Base-by-base conservation (phyloP, 768 basidiomycete species). In the Sarcodon aspratus region DNA sequence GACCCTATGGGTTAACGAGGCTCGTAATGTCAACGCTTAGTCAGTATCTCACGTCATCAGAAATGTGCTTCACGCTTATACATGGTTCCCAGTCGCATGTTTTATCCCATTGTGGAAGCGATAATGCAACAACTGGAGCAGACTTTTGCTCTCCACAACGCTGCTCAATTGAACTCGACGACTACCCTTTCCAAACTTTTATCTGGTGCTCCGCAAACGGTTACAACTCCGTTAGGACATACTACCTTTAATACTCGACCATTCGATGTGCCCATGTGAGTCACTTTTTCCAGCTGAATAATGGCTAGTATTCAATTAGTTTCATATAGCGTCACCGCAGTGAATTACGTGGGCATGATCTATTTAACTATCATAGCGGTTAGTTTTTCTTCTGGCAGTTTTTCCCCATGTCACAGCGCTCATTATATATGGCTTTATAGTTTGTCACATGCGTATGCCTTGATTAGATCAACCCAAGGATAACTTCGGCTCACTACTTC, bases 1-100 rank as follows among this genome's bases (percentile, higher is more conserved):
- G 1, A 79, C 72, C 0, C 69, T 70, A 11, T 73, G 70, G 51
- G 66, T 59, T 1, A 66, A 64, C 0, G 69, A 72, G 52, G 80
- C 74, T 17, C 67, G 80, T 31, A 81, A 73, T 44, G 80, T 80
- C 52, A 76, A 74, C 51, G 72, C 69, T 13, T 82, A 68, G 81
- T 83, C 58, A 61, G 78, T 36, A 11, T 31, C 18, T 7, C 33
- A 6, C 37, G 6, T 27, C 15, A 44, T 51, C 27, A 34, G 36
- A 17, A 27, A 9, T n/a, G 7, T 27, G 9, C 33, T 46, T 47
- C 13, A 21, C 33, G 6, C 15, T 36, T 13, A 3, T 6, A 13
- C 31, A 40, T 32, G 44, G 33, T 36, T 33, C 3, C 15, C 32
- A 15, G 27, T 17, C 12, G 15, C 9, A 38, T 8, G 13, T 47